A percentile compares a stretch with the other conserved stretches of the same genome.
Evolutionary conservation across 768 basidiomycete species (phyloP).

Genomic region (Mycena rosella): DNA sequence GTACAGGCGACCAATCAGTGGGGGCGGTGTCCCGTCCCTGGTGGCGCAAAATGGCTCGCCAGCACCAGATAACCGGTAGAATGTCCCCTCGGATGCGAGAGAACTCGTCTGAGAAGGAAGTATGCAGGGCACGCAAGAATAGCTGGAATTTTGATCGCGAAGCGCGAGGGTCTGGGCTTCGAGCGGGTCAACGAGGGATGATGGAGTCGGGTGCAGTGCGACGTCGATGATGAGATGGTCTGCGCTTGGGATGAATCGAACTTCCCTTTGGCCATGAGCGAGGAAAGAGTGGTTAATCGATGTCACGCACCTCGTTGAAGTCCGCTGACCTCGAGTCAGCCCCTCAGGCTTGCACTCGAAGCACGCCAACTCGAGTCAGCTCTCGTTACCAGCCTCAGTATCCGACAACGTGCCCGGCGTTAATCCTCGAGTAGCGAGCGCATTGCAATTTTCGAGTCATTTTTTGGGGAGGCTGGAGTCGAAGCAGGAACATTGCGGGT

Average conservation of each 20-base stretch:
- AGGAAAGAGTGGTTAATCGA: not conserved
- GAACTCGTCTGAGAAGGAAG: slow-evolving; percentile 2
- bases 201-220: slow-evolving; percentile 6
- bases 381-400: not conserved
- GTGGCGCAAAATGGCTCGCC: slow-evolving; percentile 7
- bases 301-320: slow-evolving; percentile 8
- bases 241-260: not conserved
- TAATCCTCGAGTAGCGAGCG: slow-evolving; percentile 8
- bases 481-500: slow-evolving; percentile 9
- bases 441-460: slow-evolving; percentile 7
- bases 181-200: slow-evolving; percentile 21
- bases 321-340: not conserved
- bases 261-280: not conserved
- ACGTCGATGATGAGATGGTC: not conserved
- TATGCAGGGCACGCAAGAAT: slow-evolving; percentile 7
- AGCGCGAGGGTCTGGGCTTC: not conserved
- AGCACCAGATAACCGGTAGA: slow-evolving; percentile 24
- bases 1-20: slow-evolving; percentile 17
- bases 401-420: slow-evolving; percentile 23
- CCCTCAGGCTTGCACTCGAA: not conserved
- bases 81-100: slow-evolving; percentile 2
- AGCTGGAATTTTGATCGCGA: slow-evolving; percentile 16
- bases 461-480: slow-evolving; percentile 5
- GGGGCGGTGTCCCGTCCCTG: not conserved
- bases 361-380: slow-evolving; percentile 8